Evolutionary conservation across 1,284 basidiomycete genomes (phyloP).

Genomic region (Veloboletus limbatus): DNA sequence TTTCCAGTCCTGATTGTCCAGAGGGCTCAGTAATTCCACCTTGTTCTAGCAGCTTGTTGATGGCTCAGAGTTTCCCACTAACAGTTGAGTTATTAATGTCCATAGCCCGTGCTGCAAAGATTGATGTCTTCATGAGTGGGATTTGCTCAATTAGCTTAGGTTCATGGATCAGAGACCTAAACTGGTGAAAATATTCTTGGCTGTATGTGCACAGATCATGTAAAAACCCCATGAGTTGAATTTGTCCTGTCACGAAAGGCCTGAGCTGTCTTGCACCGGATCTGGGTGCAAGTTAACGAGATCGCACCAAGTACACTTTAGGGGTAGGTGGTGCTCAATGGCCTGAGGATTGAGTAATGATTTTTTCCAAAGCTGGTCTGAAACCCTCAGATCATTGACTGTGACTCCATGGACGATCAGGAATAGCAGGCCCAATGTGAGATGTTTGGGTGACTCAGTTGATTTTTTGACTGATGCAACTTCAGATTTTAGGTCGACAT

Average conservation of each 20-base stretch:
- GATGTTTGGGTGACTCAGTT: constrained; percentile 23
- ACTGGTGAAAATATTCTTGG: neutral
- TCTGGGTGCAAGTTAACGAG: neutral
- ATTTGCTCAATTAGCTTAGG: neutral
- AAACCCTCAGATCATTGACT: constrained; percentile 24
- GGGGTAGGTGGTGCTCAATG: too few species aligned
- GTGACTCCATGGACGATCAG: constrained; percentile 23
- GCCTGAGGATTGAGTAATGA: constrained; percentile 8
- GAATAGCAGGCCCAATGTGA: constrained; percentile 30
- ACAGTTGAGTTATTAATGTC: neutral
- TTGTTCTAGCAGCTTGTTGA: neutral
- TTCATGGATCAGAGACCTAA: neutral
- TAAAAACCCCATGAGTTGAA: neutral
- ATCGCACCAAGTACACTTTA: neutral
- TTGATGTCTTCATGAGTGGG: neutral
- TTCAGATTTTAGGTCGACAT: constrained; percentile 24
- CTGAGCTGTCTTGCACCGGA: neutral
- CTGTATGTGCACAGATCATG: neutral
- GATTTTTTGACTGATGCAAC: constrained; percentile 24
- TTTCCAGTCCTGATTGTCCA: neutral
- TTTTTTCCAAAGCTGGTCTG: constrained; percentile 25
- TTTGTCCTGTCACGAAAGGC: neutral
- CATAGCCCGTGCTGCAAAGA: neutral
- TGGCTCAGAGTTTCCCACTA: neutral
- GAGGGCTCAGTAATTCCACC: neutral